A percentile compares a stretch with the other conserved stretches of the same genome.
Evolutionary conservation across 441 rosid genomes (phyloP).

Genomic region (Erodium chrysanthum): DNA sequence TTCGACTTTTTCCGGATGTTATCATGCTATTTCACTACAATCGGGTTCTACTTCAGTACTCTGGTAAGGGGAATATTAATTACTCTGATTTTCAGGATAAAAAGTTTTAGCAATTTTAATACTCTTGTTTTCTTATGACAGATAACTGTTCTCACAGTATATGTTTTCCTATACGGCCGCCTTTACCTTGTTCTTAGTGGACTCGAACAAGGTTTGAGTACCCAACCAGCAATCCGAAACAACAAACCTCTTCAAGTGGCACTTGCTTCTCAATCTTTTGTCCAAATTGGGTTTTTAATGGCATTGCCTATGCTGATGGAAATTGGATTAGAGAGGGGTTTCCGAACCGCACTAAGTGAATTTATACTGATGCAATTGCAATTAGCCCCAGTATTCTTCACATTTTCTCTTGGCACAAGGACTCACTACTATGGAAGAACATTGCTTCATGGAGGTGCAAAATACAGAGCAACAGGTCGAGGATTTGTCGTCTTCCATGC

Average conservation of each 20-base stretch:
- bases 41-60: slow-evolving; percentile 96
- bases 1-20: slow-evolving; percentile 98
- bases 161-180: slow-evolving; percentile 97
- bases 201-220: slow-evolving; percentile 71
- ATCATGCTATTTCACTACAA: slow-evolving; percentile 94
- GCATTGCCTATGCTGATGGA: slow-evolving; percentile 99
- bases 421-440: slow-evolving; percentile 96
- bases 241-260: slow-evolving; percentile 94
- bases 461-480: slow-evolving; percentile 91
- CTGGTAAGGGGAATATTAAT: slow-evolving; percentile 38
- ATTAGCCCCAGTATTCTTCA: slow-evolving; percentile 94
- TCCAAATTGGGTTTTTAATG: slow-evolving; percentile 92
- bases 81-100: slow-evolving; percentile 8
- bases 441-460: slow-evolving; percentile 94
- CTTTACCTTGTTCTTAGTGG: slow-evolving; percentile 98
- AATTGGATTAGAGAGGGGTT: slow-evolving; percentile 94
- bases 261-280: slow-evolving; percentile 98
- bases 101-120: neutral
- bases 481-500: slow-evolving; percentile 99
- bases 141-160: slow-evolving; percentile 94
- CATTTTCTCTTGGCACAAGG: slow-evolving; percentile 96
- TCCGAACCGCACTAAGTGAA: slow-evolving; percentile 92
- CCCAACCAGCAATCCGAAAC: slow-evolving; percentile 68
- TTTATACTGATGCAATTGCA: slow-evolving; percentile 96
- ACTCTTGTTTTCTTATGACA: slow-evolving; percentile 29